A percentile compares a stretch with the other conserved stretches of the same genome.
phyloP scores from a whole-genome alignment of 345 rosid species.

The Sonneratia alba region DNA sequence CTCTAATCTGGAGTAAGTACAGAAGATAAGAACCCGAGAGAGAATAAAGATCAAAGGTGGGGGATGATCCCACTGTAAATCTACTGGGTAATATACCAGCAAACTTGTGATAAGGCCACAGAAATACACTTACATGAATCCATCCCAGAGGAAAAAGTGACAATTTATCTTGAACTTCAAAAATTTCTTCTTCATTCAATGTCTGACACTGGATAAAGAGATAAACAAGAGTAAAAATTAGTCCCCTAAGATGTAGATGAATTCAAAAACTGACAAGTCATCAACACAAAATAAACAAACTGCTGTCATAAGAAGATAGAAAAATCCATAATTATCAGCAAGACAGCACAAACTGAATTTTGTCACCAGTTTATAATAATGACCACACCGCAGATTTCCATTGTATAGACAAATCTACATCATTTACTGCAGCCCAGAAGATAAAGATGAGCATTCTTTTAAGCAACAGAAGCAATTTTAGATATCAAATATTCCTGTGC shows the following conservation, averaged over 20 bases:
- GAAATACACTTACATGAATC: constrained; percentile 68
- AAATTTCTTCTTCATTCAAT: constrained; percentile 86
- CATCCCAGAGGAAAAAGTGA: constrained; percentile 91
- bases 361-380: background rate
- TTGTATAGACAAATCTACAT: background rate
- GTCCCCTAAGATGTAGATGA: background rate
- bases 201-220: constrained; percentile 60
- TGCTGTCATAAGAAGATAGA: background rate
- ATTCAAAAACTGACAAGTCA: background rate
- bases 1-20: background rate
- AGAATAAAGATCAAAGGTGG: background rate
- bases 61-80: background rate
- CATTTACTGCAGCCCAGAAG: background rate
- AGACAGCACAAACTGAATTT: background rate
- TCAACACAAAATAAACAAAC: background rate
- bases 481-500: background rate
- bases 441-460: background rate
- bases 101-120: background rate
- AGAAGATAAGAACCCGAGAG: background rate
- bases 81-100: background rate
- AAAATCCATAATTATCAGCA: background rate
- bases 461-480: background rate
- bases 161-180: constrained; percentile 78
- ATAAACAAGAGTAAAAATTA: background rate
- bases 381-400: background rate